Percentiles rank a stretch among this genome's conserved stretches.
Conservation (phyloP, 73 alveolate species). For the Stentor coeruleus region DNA sequence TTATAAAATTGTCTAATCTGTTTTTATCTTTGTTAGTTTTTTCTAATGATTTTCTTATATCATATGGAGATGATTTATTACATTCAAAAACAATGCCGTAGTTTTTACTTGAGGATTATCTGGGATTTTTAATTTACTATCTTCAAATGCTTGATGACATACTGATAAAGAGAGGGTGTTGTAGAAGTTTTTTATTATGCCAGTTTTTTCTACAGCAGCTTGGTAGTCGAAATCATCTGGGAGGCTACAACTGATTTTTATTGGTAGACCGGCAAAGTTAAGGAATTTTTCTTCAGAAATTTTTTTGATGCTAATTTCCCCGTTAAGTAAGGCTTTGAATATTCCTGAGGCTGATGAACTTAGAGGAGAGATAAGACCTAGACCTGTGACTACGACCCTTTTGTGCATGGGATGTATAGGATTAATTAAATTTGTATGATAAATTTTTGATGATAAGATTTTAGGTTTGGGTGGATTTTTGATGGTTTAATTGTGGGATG, state of each 20-base stretch:
- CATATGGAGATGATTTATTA: conserved; percentile 39
- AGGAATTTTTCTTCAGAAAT: neutral
- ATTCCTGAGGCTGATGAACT: conserved; percentile 47
- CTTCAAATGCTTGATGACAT: conserved; percentile 41
- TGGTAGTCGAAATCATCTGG: neutral
- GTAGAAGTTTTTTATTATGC: too few species aligned
- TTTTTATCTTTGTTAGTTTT: conserved; percentile 24
- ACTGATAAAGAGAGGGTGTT: neutral
- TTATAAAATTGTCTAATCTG: neutral
- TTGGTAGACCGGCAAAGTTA: neutral
- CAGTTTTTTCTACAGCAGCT: too few species aligned
- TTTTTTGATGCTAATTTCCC: conserved; percentile 42
- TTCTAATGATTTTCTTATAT: conserved; percentile 31
- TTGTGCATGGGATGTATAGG: too few species aligned
- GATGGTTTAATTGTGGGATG: too few species aligned
- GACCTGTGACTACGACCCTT: conserved; percentile 82
- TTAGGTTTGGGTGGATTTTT: too few species aligned
- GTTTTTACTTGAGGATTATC: conserved; percentile 11
- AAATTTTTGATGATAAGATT: too few species aligned
- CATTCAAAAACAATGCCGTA: conserved; percentile 33
- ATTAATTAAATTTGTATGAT: too few species aligned
- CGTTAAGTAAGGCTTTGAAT: conserved; percentile 47
- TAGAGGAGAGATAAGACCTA: conserved; percentile 59
- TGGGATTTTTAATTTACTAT: conserved; percentile 22
- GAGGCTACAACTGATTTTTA: neutral